These are phyloP conservation scores for Pseudogymnoascus sp. DNA, from an alignment of 2,329 filamentous ascomycete genomes.

Conservation along the genomic window DNA sequence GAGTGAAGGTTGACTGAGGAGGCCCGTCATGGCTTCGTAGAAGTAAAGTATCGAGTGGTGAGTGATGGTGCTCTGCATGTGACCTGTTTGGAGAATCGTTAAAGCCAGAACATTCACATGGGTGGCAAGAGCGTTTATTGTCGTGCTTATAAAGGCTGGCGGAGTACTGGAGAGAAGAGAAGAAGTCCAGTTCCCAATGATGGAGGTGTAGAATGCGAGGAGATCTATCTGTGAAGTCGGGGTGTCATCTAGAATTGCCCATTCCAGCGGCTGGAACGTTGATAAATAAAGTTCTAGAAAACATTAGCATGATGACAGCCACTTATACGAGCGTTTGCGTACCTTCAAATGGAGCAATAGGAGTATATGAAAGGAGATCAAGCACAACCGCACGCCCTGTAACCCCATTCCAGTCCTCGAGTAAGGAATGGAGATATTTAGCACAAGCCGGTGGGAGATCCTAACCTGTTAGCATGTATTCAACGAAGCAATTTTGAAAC, in stretches of 20 bases:
- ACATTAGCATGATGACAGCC: constrained; percentile 11
- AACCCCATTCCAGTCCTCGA: constrained; percentile 54
- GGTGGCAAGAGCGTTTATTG: constrained; percentile 35
- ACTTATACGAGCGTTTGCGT: constrained; percentile 13
- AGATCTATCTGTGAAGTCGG: constrained; percentile 48
- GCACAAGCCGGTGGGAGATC: constrained; percentile 31
- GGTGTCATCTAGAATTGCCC: constrained; percentile 40
- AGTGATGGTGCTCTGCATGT: constrained; percentile 31
- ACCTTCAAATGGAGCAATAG: constrained; percentile 51
- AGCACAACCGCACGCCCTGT: constrained; percentile 47
- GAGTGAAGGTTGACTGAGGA: constrained; percentile 45
- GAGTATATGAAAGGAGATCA: constrained; percentile 47
- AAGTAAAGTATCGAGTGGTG: constrained; percentile 59
- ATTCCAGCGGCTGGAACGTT: constrained; percentile 46
- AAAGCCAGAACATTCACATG: constrained; percentile 50
- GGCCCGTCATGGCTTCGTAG: constrained; percentile 51
- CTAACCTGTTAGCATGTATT: constrained; percentile 22
- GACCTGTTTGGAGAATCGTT: constrained; percentile 48
- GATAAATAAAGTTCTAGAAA: constrained; percentile 40
- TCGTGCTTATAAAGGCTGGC: background rate
- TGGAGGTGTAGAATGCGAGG: constrained; percentile 56
- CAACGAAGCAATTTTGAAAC: background rate
- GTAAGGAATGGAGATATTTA: constrained; percentile 42
- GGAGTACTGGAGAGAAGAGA: constrained; percentile 34
- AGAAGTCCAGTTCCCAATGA: constrained; percentile 54